phyloP scores from a whole-genome alignment of 495 filamentous ascomycete species.

The Haplographium delicatum region DNA sequence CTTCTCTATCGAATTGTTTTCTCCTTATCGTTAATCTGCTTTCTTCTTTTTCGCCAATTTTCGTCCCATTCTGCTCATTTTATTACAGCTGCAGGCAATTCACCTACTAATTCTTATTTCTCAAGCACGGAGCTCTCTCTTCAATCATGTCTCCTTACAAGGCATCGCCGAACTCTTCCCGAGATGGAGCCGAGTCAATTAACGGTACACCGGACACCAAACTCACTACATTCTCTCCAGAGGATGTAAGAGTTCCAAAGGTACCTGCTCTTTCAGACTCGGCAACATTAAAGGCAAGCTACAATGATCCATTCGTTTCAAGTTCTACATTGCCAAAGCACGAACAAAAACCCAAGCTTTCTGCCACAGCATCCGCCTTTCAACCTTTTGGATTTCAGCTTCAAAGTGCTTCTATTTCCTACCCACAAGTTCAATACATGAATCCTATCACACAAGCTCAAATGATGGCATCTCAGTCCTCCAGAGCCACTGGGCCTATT shows the following conservation, averaged over 20 bases:
- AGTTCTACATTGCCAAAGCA: conserved; percentile 26
- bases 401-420: conserved; percentile 6
- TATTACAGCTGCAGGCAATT: too few species aligned
- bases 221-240: conserved; percentile 58
- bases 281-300: conserved; percentile 9
- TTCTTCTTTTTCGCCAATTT: too few species aligned
- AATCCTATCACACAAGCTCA: too few species aligned
- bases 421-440: too few species aligned
- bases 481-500: not conserved
- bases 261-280: not conserved
- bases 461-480: too few species aligned
- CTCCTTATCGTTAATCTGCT: too few species aligned
- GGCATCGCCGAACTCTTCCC: not conserved
- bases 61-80: too few species aligned
- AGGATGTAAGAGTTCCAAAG: conserved; percentile 32
- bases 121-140: too few species aligned
- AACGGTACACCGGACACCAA: conserved; percentile 60
- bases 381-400: conserved; percentile 27
- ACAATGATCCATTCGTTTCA: conserved; percentile 11
- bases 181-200: conserved; percentile 36
- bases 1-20: too few species aligned
- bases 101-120: too few species aligned
- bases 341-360: conserved; percentile 31
- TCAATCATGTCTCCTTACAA: too few species aligned
- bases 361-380: conserved; percentile 36